Evolutionary conservation across 2,329 filamentous ascomycete genomes (phyloP).

Genomic region (Chalaropsis thielavioides): DNA sequence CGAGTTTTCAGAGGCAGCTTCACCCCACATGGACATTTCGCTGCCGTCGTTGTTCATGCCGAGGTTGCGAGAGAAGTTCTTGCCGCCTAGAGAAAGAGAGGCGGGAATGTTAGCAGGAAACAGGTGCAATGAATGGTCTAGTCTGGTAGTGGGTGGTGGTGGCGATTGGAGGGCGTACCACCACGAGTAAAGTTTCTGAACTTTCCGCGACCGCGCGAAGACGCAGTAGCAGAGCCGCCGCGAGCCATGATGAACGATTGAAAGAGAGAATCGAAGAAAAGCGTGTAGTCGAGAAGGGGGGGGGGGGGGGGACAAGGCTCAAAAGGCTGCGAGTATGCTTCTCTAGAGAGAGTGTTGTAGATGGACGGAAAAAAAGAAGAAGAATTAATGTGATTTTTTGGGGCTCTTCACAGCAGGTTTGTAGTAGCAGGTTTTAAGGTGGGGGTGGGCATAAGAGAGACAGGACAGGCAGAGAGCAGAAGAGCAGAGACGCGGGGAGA

Average conservation of each 20-base stretch:
- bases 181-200: conserved; percentile 87
- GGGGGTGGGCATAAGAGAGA: too few relatives aligned
- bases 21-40: conserved; percentile 66
- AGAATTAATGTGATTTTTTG: too few relatives aligned
- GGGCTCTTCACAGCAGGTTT: too few relatives aligned
- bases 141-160: not conserved
- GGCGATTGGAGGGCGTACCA: conserved; percentile 41
- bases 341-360: too few relatives aligned
- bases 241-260: conserved; percentile 28
- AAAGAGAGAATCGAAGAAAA: not conserved
- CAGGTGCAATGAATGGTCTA: not conserved
- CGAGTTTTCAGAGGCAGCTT: conserved; percentile 30
- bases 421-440: too few relatives aligned
- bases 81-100: conserved; percentile 51
- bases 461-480: too few relatives aligned
- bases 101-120: conserved; percentile 16
- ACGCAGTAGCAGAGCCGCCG: conserved; percentile 31
- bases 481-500: too few relatives aligned
- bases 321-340: too few relatives aligned
- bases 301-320: too few relatives aligned
- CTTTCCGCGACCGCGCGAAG: conserved; percentile 70
- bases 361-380: too few relatives aligned
- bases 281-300: not conserved
- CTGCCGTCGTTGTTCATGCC: conserved; percentile 80
- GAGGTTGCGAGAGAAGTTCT: conserved; percentile 86